These are phyloP conservation scores for Ophiostoma australiae DNA, from an alignment of 2,329 filamentous ascomycete genomes.

Conservation along the genomic window DNA sequence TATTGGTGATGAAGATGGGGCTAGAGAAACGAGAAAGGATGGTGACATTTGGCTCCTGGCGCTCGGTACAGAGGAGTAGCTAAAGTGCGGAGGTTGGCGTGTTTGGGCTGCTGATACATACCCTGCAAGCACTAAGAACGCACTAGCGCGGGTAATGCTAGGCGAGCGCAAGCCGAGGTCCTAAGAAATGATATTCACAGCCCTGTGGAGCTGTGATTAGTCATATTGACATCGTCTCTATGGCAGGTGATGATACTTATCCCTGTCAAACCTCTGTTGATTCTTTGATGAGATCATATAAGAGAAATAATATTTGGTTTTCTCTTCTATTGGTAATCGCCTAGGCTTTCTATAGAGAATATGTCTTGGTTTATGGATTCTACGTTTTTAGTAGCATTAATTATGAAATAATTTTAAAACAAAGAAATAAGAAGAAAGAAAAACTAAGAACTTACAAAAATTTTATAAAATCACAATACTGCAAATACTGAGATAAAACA, in stretches of 20 bases:
- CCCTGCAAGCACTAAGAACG: constrained; percentile 4
- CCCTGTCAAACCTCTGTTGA: neutral
- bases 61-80: neutral
- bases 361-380: too few species aligned
- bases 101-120: neutral
- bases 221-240: neutral
- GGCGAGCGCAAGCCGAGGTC: constrained; percentile 7
- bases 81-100: neutral
- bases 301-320: too few species aligned
- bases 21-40: neutral
- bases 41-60: neutral
- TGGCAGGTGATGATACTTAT: neutral
- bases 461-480: neutral
- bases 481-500: too few species aligned
- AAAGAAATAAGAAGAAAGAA: too few species aligned
- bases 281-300: neutral
- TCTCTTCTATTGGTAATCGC: too few species aligned
- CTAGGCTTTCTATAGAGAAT: too few species aligned
- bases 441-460: too few species aligned
- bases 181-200: neutral
- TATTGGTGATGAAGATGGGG: neutral
- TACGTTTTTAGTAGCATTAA: too few species aligned
- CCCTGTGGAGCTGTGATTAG: neutral
- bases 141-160: neutral
- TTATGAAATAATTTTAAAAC: too few species aligned